Evolutionary conservation across 1,284 basidiomycete genomes (phyloP).

Genomic region (Stygiomarasmius scandens): DNA sequence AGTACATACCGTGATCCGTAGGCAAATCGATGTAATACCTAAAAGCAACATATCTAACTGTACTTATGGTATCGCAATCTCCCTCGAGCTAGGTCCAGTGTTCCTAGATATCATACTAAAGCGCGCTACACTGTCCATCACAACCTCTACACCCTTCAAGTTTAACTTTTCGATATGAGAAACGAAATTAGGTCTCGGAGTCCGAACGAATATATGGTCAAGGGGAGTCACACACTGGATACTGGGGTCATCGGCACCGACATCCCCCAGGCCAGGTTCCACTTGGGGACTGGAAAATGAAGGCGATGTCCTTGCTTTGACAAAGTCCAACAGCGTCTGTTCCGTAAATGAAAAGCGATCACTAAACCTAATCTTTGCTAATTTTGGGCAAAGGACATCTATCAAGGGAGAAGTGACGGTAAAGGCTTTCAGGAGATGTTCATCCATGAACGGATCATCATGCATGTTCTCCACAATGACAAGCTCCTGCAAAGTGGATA

Average conservation of each 20-base stretch:
- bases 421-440: conserved; percentile 5
- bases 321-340: background rate
- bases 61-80: background rate
- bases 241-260: background rate
- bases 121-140: background rate
- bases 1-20: too few relatives aligned
- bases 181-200: background rate
- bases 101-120: background rate
- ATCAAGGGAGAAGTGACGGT: background rate
- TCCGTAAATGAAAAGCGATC: conserved; percentile 3
- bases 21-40: too few relatives aligned
- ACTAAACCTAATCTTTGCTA: background rate
- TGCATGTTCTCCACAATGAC: background rate
- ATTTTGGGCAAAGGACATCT: conserved; percentile 1
- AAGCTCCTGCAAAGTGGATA: conserved; percentile 1
- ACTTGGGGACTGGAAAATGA: background rate
- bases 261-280: background rate
- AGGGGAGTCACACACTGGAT: background rate
- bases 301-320: background rate
- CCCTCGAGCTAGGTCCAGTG: background rate
- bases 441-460: conserved; percentile 3
- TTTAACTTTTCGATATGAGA: background rate
- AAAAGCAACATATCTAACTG: too few relatives aligned
- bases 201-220: background rate
- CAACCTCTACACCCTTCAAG: background rate